Evolutionary conservation across 441 rosid species (phyloP).

Genomic region (Pelargonium citronellum): DNA sequence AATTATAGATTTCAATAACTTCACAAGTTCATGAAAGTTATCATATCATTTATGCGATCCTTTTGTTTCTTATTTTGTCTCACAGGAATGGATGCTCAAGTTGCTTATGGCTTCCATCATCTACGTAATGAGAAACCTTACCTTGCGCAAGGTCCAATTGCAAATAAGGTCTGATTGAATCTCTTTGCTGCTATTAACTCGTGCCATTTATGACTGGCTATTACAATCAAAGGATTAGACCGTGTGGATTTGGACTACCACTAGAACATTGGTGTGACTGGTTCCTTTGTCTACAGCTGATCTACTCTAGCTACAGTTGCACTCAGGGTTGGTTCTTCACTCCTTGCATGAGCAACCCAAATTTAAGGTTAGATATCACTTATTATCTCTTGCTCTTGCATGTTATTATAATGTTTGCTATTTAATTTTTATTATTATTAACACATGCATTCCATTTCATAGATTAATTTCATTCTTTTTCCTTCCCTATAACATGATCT

Average conservation of each 20-base stretch:
- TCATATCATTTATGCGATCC: not conserved
- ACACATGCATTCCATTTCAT: too few relatives aligned
- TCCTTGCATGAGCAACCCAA: conserved; percentile 75
- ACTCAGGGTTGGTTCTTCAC: conserved; percentile 94
- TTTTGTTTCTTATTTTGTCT: conserved; percentile 18
- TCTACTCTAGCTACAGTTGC: conserved; percentile 86
- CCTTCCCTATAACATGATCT: not conserved
- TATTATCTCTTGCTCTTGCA: not conserved
- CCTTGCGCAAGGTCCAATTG: conserved; percentile 87
- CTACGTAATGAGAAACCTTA: conserved; percentile 83
- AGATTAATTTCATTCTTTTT: too few relatives aligned
- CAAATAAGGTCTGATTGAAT: conserved; percentile 62
- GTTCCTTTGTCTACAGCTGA: conserved; percentile 46
- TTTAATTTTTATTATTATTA: too few relatives aligned
- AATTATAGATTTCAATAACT: too few relatives aligned
- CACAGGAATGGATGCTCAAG: conserved; percentile 96
- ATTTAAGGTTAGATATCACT: conserved; percentile 58
- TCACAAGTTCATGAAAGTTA: too few relatives aligned
- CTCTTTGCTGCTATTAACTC: not conserved
- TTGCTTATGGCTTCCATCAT: conserved; percentile 92
- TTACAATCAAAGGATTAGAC: not conserved
- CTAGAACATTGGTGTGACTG: conserved; percentile 13
- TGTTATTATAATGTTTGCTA: not conserved
- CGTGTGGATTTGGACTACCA: not conserved
- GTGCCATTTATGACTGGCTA: not conserved